A percentile compares a stretch with the other conserved stretches of the same genome.
Evolutionary conservation across 2,329 filamentous ascomycete species (phyloP).

Genomic region (Aspergillus sp.): DNA sequence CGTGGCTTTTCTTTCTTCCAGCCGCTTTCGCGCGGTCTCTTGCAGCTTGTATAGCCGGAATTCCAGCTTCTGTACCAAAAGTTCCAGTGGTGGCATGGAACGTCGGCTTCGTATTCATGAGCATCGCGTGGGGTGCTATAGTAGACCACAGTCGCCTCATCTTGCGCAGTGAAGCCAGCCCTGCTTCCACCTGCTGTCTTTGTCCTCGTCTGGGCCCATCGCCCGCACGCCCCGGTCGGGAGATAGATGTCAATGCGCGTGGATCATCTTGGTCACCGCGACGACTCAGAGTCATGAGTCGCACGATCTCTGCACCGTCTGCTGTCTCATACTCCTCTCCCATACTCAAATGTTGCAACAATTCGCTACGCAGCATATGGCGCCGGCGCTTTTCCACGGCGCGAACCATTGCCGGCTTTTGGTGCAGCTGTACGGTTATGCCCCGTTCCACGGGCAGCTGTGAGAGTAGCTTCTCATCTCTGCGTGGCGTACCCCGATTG

Average conservation of each 20-base stretch:
- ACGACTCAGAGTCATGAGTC: conserved; percentile 35
- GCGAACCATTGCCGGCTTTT: conserved; percentile 37
- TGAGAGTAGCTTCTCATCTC: conserved; percentile 13
- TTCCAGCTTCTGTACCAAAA: conserved; percentile 47
- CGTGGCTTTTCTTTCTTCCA: not conserved
- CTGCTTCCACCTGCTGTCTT: not conserved
- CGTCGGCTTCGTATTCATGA: conserved; percentile 41
- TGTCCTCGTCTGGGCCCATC: conserved; percentile 4
- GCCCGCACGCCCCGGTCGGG: conserved; percentile 21
- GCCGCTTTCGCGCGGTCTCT: conserved; percentile 6
- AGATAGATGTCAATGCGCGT: conserved; percentile 30
- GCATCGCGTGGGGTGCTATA: conserved; percentile 34
- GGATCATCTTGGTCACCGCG: conserved; percentile 18
- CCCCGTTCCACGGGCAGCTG: conserved; percentile 36
- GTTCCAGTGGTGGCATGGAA: conserved; percentile 48
- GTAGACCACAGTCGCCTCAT: conserved; percentile 28
- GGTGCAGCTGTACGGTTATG: conserved; percentile 40
- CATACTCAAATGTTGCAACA: conserved; percentile 26
- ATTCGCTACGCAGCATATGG: conserved; percentile 27
- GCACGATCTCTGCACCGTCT: conserved; percentile 22
- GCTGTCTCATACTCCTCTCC: conserved; percentile 11
- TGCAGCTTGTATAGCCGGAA: conserved; percentile 18
- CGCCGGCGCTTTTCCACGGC: conserved; percentile 32
- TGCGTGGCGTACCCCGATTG: conserved; percentile 12
- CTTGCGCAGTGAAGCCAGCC: conserved; percentile 10